Evolutionary conservation across 2,329 filamentous ascomycete species (phyloP).

Genomic region (Onygenales sp.): DNA sequence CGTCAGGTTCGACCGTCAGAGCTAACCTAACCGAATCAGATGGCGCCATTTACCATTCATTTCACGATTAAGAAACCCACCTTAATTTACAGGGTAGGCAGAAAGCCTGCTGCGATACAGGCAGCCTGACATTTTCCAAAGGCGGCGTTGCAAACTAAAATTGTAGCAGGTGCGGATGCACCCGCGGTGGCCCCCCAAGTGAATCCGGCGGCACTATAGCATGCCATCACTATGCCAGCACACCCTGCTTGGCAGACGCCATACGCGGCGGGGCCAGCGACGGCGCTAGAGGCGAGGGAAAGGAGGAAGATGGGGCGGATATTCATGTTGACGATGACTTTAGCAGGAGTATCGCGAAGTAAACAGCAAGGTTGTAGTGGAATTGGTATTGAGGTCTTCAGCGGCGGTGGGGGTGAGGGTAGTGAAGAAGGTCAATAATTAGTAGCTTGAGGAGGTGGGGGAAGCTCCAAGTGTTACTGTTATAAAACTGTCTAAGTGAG

Average conservation of each 20-base stretch:
- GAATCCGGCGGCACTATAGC: slow-evolving; percentile 36
- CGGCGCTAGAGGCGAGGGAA: background rate
- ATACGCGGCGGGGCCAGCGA: slow-evolving; percentile 22
- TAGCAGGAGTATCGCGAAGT: too few species aligned
- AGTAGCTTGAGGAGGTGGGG: too few species aligned
- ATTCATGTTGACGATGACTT: background rate
- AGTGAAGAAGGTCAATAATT: too few species aligned
- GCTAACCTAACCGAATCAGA: too few species aligned
- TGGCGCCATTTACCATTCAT: background rate
- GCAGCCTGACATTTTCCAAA: slow-evolving; percentile 38
- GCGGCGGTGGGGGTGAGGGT: too few species aligned
- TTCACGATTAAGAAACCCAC: background rate
- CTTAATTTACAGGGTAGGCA: slow-evolving; percentile 22
- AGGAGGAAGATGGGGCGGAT: background rate
- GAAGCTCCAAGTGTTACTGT: too few species aligned
- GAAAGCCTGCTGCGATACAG: slow-evolving; percentile 29
- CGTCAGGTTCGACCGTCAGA: background rate
- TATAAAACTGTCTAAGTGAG: too few species aligned
- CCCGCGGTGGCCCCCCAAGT: slow-evolving; percentile 33
- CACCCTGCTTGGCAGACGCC: slow-evolving; percentile 42
- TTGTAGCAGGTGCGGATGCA: slow-evolving; percentile 28
- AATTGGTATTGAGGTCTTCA: too few species aligned
- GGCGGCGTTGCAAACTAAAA: slow-evolving; percentile 37
- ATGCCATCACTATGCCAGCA: slow-evolving; percentile 35
- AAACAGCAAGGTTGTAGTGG: too few species aligned